Evolutionary conservation across 495 filamentous ascomycete species (phyloP), one percentile per base, ranked within the genome.

Genomic region (Beverwykella pulmonaria): DNA sequence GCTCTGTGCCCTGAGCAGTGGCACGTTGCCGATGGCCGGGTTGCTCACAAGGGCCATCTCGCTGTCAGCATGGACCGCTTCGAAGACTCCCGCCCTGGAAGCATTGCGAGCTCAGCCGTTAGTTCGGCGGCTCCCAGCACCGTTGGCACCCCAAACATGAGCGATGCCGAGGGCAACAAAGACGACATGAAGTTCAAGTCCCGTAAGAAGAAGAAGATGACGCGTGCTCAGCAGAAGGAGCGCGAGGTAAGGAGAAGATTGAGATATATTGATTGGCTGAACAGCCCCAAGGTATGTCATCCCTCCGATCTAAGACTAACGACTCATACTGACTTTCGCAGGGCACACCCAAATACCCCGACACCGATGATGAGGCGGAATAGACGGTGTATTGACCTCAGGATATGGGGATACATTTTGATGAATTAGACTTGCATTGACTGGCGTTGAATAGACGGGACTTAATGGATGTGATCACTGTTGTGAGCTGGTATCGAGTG

Each of bases 181-280:
- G 84, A 83, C 20, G 86, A 92, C 17, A 84, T 98, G 81, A 92
- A 94, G 77, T 98, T 98, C 87, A 88, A 87, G 75, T 84, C 92
- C 72, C 92, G 93, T 83, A 91, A 91, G 84, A 97, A 96, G 89
- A 97, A 93, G 88, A 98, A 98, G 91, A 82, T 96, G 86, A 98
- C 94, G 53, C 89, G 93, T 79, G 91, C 90, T 76, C 93, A 98
- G 79, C 65, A 92, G 72, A 98, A 98, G 84, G 94, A 98, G 69
- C 82, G 90, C 2, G 95, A 98, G 77, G 88, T 88, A 27, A 83
- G 94, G 66, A 84, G 93, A 61, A 82, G 93, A 75, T 80, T 98
- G 78, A 89, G 94, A 75, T 91, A 98, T 77, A 93, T 98, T 67
- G 93, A 98, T 78, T 98, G 95, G 93, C 79, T 90, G 64, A 92